phyloP scores from a whole-genome alignment of 768 basidiomycete species.

The Pulveroboletus sp. region DNA sequence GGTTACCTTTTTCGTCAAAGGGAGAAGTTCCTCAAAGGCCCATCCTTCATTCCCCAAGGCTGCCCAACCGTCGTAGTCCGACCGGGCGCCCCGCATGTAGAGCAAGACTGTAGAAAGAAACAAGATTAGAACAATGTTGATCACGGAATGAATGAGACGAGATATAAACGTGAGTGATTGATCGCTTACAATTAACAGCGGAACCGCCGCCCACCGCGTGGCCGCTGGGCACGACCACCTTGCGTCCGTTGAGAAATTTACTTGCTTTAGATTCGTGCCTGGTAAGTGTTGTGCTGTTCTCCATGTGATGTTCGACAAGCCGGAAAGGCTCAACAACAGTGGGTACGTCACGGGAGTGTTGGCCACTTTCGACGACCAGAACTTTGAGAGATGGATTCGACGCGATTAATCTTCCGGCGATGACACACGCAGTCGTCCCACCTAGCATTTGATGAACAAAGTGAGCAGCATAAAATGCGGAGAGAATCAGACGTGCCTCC shows the following conservation, averaged over 20 bases:
- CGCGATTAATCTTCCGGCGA: slow-evolving; percentile 47
- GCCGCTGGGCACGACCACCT: slow-evolving; percentile 41
- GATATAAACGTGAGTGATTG: too few relatives aligned
- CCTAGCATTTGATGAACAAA: slow-evolving; percentile 18
- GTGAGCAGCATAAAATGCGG: neutral
- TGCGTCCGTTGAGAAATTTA: slow-evolving; percentile 43
- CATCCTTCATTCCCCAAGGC: slow-evolving; percentile 53
- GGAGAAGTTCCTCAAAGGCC: slow-evolving; percentile 54
- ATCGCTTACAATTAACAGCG: slow-evolving; percentile 56
- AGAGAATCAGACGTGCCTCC: slow-evolving; percentile 40
- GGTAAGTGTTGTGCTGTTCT: slow-evolving; percentile 41
- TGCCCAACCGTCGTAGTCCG: slow-evolving; percentile 63
- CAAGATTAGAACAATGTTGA: too few relatives aligned
- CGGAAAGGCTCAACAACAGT: slow-evolving; percentile 52
- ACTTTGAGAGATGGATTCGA: slow-evolving; percentile 54
- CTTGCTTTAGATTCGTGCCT: slow-evolving; percentile 38
- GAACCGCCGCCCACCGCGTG: slow-evolving; percentile 62
- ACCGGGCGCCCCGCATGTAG: slow-evolving; percentile 55
- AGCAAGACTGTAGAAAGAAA: slow-evolving; percentile 27
- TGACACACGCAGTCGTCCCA: slow-evolving; percentile 53
- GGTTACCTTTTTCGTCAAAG: slow-evolving; percentile 52
- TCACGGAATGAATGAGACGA: too few relatives aligned
- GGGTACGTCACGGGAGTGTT: slow-evolving; percentile 43
- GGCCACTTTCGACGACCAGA: slow-evolving; percentile 58
- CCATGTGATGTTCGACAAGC: slow-evolving; percentile 41